Percentiles rank a stretch among this genome's conserved stretches.
These are phyloP conservation scores for Termitomyces sp. DNA, from an alignment of 768 basidiomycete genomes.

Conservation along the genomic window DNA sequence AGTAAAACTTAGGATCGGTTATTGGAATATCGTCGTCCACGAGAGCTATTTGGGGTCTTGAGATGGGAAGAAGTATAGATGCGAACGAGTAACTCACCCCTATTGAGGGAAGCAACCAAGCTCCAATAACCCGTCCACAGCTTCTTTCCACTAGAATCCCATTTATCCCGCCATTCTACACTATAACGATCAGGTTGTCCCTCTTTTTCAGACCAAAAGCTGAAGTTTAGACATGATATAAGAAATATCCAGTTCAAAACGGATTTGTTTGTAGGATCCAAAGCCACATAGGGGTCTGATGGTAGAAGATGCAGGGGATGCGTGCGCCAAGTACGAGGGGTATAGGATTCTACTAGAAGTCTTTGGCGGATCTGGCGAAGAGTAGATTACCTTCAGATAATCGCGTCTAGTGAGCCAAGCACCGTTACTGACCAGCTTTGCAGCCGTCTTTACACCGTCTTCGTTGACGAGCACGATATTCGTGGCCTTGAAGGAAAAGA, in stretches of 20 bases:
- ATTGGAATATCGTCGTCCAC: slow-evolving; percentile 72
- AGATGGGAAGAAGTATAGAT: slow-evolving; percentile 5
- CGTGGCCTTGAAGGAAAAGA: slow-evolving; percentile 42
- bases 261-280: slow-evolving; percentile 50
- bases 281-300: slow-evolving; percentile 54
- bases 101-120: slow-evolving; percentile 77
- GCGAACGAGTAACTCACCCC: slow-evolving; percentile 44
- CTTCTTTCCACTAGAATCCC: slow-evolving; percentile 47
- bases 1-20: slow-evolving; percentile 76
- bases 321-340: slow-evolving; percentile 78
- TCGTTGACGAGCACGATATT: slow-evolving; percentile 58
- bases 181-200: slow-evolving; percentile 62
- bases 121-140: slow-evolving; percentile 87
- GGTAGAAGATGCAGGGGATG: slow-evolving; percentile 76
- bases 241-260: slow-evolving; percentile 86
- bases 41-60: slow-evolving; percentile 47
- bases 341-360: slow-evolving; percentile 62
- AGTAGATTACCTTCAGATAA: slow-evolving; percentile 2
- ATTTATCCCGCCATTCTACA: slow-evolving; percentile 72
- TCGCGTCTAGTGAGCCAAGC: slow-evolving; percentile 4
- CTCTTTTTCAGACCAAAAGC: slow-evolving; percentile 81
- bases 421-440: slow-evolving; percentile 52
- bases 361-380: slow-evolving; percentile 55
- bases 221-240: slow-evolving; percentile 83
- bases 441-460: slow-evolving; percentile 59